Evolutionary conservation across 2,329 filamentous ascomycete species (phyloP).

Genomic region (Penicillium glabrum): DNA sequence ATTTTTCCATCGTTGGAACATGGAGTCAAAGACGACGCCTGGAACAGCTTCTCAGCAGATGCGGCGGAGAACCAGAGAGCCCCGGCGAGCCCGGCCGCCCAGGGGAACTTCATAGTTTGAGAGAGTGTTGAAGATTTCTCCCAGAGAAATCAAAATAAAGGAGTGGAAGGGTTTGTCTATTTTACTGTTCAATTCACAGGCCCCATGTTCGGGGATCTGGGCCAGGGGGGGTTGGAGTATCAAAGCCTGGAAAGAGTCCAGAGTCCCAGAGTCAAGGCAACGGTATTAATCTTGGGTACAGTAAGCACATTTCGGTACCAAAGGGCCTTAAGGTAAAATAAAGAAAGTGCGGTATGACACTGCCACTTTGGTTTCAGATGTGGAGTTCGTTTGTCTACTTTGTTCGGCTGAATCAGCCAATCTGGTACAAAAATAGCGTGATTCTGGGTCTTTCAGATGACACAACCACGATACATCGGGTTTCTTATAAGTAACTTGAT

Average conservation of each 20-base stretch:
- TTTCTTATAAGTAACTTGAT: neutral
- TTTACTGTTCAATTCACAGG: neutral
- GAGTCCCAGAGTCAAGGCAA: neutral
- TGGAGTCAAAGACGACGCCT: constrained; percentile 16
- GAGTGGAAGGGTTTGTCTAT: neutral
- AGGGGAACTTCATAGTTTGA: constrained; percentile 14
- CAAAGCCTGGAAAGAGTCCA: neutral
- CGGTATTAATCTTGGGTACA: neutral
- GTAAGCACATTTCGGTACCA: neutral
- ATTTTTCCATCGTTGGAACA: constrained; percentile 19
- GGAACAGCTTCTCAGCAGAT: constrained; percentile 13
- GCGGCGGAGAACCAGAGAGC: constrained; percentile 8
- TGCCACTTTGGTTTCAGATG: constrained; percentile 3
- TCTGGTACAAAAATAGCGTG: neutral
- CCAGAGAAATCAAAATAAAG: neutral
- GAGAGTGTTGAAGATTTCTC: neutral
- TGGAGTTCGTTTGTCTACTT: neutral
- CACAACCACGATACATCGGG: neutral
- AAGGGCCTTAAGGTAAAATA: neutral
- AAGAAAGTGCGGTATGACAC: neutral
- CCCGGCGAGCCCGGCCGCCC: constrained; percentile 14
- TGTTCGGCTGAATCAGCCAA: neutral
- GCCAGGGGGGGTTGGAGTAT: neutral
- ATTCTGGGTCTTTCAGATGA: neutral
- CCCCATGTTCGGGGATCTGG: neutral